phyloP scores from a whole-genome alignment of 495 filamentous ascomycete genomes.

The Filosporella fistucella region DNA sequence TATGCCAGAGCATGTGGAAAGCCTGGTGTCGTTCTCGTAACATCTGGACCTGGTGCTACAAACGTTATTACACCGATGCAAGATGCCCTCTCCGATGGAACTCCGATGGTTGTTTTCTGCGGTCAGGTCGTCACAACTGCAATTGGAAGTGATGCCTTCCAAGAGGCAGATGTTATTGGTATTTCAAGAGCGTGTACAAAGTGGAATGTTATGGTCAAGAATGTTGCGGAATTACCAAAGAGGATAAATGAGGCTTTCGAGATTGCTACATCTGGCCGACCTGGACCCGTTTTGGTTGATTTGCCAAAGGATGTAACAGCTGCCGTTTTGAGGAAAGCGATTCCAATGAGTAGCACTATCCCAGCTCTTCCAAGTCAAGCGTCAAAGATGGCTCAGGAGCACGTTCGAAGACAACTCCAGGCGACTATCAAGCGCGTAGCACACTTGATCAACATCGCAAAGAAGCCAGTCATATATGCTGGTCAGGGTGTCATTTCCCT shows the following conservation, averaged over 20 bases:
- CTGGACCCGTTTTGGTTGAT: slow-evolving; percentile 77
- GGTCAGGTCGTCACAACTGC: slow-evolving; percentile 71
- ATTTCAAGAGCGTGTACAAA: slow-evolving; percentile 77
- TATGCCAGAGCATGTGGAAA: slow-evolving; percentile 72
- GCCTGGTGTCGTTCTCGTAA: slow-evolving; percentile 74
- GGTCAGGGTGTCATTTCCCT: slow-evolving; percentile 64
- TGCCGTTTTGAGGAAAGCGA: slow-evolving; percentile 58
- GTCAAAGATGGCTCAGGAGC: slow-evolving; percentile 56
- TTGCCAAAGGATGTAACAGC: slow-evolving; percentile 77
- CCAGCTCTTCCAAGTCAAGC: slow-evolving; percentile 67
- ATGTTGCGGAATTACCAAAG: slow-evolving; percentile 69
- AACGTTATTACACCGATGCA: slow-evolving; percentile 78
- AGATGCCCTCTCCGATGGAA: slow-evolving; percentile 74
- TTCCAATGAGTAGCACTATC: slow-evolving; percentile 59
- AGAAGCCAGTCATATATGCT: slow-evolving; percentile 74
- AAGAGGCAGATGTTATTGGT: slow-evolving; percentile 73
- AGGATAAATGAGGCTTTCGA: slow-evolving; percentile 84
- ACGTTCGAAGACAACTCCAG: slow-evolving; percentile 50
- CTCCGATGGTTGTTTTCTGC: slow-evolving; percentile 72
- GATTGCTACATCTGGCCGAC: slow-evolving; percentile 71
- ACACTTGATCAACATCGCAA: slow-evolving; percentile 64
- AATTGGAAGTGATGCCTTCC: slow-evolving; percentile 78
- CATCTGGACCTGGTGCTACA: slow-evolving; percentile 73
- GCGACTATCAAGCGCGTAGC: slow-evolving; percentile 59
- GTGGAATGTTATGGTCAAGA: slow-evolving; percentile 85